phyloP scores from a whole-genome alignment of 345 rosid species.

The Salix viminalis region DNA sequence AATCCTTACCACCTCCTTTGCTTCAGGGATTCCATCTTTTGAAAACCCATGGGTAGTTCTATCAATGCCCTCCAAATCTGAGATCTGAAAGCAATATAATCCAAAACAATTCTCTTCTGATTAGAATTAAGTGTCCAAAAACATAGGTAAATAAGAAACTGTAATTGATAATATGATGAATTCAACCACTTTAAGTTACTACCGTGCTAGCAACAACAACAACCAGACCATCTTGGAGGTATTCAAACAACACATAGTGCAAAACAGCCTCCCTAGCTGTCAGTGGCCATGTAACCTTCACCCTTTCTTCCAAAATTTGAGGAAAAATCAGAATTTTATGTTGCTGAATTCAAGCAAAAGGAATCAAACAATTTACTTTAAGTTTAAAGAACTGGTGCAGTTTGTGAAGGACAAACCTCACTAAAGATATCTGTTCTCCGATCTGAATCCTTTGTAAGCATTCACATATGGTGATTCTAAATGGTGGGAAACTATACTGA shows the following conservation, averaged over 20 bases:
- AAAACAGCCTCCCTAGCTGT: slow-evolving; percentile 74
- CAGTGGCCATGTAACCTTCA: slow-evolving; percentile 92
- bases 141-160: slow-evolving; percentile 1
- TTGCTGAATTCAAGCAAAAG: slow-evolving; percentile 11
- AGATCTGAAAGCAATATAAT: slow-evolving; percentile 45
- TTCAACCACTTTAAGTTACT: slow-evolving; percentile 18
- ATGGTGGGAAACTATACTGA: slow-evolving; percentile 59
- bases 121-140: background rate
- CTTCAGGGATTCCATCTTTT: slow-evolving; percentile 55
- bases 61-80: slow-evolving; percentile 56
- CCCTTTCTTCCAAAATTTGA: slow-evolving; percentile 67
- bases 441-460: slow-evolving; percentile 57
- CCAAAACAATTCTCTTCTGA: background rate
- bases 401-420: slow-evolving; percentile 52
- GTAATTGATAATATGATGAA: slow-evolving; percentile 4
- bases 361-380: slow-evolving; percentile 1
- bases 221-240: slow-evolving; percentile 62
- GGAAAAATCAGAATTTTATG: slow-evolving; percentile 27
- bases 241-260: slow-evolving; percentile 67
- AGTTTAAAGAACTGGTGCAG: slow-evolving; percentile 2
- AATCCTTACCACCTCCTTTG: slow-evolving; percentile 63
- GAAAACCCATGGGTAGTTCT: slow-evolving; percentile 45
- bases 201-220: slow-evolving; percentile 68
- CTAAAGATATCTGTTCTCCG: slow-evolving; percentile 68
- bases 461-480: slow-evolving; percentile 46